Conservation (phyloP, 106 monocot species). For the Dioscorea zingiberensis region DNA sequence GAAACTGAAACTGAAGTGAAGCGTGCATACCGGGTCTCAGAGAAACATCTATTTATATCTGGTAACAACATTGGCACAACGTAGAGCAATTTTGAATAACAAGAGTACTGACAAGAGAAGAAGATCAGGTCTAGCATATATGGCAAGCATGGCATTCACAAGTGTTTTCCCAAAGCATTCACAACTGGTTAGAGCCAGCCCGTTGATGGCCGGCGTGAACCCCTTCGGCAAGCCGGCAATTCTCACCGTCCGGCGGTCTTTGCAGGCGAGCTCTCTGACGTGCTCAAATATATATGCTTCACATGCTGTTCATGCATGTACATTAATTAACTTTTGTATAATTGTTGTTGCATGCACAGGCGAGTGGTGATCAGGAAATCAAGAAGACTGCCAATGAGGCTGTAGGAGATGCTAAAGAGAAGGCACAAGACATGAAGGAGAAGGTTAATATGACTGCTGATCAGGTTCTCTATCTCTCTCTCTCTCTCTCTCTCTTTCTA, state of each 20-base stretch:
- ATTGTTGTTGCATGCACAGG: not conserved
- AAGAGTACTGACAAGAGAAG: too few species aligned
- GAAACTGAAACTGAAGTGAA: too few species aligned
- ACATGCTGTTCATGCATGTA: too few species aligned
- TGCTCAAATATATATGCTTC: too few species aligned
- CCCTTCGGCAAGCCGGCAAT: not conserved
- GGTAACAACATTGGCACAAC: too few species aligned
- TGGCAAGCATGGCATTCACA: conserved; percentile 6
- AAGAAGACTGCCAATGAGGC: conserved; percentile 19
- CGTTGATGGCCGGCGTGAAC: not conserved
- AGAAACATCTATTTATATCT: too few species aligned
- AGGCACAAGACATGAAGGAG: conserved; percentile 18
- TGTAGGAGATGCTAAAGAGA: conserved; percentile 20
- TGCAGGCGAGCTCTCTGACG: conserved; percentile 1
- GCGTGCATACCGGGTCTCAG: too few species aligned
- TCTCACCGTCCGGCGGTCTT: not conserved
- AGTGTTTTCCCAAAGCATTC: not conserved
- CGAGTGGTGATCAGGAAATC: conserved; percentile 13
- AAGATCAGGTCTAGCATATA: too few species aligned
- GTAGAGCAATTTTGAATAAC: too few species aligned
- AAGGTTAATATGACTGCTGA: conserved; percentile 16
- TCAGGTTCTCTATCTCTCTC: not conserved
- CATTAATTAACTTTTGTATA: not conserved
- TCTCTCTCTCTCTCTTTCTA: not conserved
- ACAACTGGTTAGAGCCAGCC: not conserved